Percentiles rank a stretch among this genome's conserved stretches.
phyloP scores from a whole-genome alignment of 768 basidiomycete species.

The Mycena kentingensis region DNA sequence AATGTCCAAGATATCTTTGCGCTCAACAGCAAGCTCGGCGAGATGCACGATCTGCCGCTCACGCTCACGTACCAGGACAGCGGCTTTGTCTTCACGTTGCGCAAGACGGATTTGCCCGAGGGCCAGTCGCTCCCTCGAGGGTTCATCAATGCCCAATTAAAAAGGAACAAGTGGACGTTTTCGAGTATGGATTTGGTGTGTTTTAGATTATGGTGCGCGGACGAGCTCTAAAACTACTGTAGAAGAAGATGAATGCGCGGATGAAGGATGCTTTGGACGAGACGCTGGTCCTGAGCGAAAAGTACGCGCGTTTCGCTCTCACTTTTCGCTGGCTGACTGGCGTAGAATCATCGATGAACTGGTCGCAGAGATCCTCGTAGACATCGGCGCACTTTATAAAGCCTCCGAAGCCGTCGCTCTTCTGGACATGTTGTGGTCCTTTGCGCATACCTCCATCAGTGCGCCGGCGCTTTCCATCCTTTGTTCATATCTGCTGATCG shows the following conservation, averaged over 20 bases:
- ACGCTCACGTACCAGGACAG: slow-evolving; percentile 69
- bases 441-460: slow-evolving; percentile 84
- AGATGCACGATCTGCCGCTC: slow-evolving; percentile 66
- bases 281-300: slow-evolving; percentile 81
- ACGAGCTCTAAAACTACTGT: neutral
- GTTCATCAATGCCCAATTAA: slow-evolving; percentile 67
- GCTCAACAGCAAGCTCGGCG: slow-evolving; percentile 58
- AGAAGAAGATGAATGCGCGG: slow-evolving; percentile 88
- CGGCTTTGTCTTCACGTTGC: slow-evolving; percentile 73
- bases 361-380: slow-evolving; percentile 63
- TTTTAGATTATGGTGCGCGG: slow-evolving; percentile 4
- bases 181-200: slow-evolving; percentile 81
- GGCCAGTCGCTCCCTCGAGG: slow-evolving; percentile 61
- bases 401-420: slow-evolving; percentile 91
- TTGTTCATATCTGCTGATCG: neutral
- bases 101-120: slow-evolving; percentile 60
- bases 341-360: slow-evolving; percentile 81
- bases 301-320: slow-evolving; percentile 39
- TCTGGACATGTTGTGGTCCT: slow-evolving; percentile 88
- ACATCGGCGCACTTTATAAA: slow-evolving; percentile 83
- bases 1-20: slow-evolving; percentile 87
- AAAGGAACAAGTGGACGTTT: slow-evolving; percentile 74
- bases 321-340: neutral
- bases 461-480: slow-evolving; percentile 28
- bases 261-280: slow-evolving; percentile 94